Evolutionary conservation across 495 filamentous ascomycete genomes (phyloP), one percentile per base, ranked within the genome.

Genomic region (Cairneyella variabilis): DNA sequence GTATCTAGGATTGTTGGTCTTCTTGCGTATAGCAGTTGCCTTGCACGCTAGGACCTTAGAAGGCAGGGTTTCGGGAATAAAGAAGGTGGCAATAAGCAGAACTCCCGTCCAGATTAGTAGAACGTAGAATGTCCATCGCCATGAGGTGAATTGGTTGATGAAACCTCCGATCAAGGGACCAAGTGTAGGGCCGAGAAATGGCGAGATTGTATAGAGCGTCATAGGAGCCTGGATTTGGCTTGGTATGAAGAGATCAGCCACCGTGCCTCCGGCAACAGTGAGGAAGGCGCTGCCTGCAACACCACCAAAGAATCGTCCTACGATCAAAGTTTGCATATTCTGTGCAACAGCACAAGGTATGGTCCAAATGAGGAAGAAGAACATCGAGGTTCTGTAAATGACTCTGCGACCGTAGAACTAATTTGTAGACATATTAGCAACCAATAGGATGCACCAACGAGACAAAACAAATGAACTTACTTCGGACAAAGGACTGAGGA

Each of bases 31-130:
- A 39, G 71, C 71, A 21, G 72, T 68, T 3, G 93, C 93, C 56
- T 95, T 95, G 25, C 79, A 70, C 30, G 86, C 79, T 22, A 97
- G 75, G 23, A 93, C 73, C 23, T 87, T 83, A 11, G 79, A 72
- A 30, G 76, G 88, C 62, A 96, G 97, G 0, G 93, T 97, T 71
- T 97, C 92, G 1, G 93, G 92, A 1, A 96, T 89, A 18, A 91
- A 75, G 18, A 90, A 61, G 40, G 82, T 60, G 17, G 97, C 81
- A 51, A 77, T 69, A 5, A 71, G 66, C 8, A 91, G 71, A 56
- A 77, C 60, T 7, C 71, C 77, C 2, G 85, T 76, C 90, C 89
- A 95, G 17, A 96, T 96, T 8, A 92, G 64, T 44, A 93, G 71
- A 3, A 85, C 76, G 66, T 91, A 96, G 64, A 93, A 92, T 8